Evolutionary conservation across 768 basidiomycete genomes (phyloP).

Genomic region (Rhodotorula graminis): DNA sequence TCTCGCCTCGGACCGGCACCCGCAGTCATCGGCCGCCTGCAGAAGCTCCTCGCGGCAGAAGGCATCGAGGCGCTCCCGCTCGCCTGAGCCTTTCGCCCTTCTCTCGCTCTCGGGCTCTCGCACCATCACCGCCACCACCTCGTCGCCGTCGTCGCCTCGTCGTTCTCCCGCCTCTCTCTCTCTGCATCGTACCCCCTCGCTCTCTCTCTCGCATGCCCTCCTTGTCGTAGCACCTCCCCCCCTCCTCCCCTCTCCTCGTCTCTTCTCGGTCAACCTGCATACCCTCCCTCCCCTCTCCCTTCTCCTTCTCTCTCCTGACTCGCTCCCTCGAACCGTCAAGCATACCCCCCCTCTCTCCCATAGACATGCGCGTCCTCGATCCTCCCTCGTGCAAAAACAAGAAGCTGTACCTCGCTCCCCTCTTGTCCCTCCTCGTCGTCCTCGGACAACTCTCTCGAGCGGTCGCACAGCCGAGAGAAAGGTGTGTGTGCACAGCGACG

Average conservation of each 20-base stretch:
- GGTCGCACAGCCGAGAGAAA: no score
- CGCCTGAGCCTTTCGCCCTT: neutral
- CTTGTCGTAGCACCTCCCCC: neutral
- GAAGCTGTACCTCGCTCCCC: no score
- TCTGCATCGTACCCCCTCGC: neutral
- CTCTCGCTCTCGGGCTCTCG: neutral
- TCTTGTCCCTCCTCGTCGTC: no score
- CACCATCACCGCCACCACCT: neutral
- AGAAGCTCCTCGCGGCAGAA: constrained; percentile 24
- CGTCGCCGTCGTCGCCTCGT: no score
- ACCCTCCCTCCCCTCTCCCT: neutral
- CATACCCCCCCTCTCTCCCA: no score
- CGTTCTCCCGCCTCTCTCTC: no score
- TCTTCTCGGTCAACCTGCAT: neutral
- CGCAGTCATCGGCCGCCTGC: constrained; percentile 28
- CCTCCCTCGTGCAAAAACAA: no score
- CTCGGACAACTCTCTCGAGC: no score
- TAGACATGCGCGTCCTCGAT: no score
- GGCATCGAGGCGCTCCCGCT: constrained; percentile 21
- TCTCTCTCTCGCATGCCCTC: no score
- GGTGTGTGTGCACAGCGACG: neutral
- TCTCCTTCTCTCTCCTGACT: neutral
- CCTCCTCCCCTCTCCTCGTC: neutral
- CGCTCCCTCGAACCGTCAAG: neutral
- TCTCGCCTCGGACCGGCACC: neutral